Evolutionary conservation across 2,329 filamentous ascomycete genomes (phyloP).

Genomic region (Ophiocordyceps camponoti-leonardi): DNA sequence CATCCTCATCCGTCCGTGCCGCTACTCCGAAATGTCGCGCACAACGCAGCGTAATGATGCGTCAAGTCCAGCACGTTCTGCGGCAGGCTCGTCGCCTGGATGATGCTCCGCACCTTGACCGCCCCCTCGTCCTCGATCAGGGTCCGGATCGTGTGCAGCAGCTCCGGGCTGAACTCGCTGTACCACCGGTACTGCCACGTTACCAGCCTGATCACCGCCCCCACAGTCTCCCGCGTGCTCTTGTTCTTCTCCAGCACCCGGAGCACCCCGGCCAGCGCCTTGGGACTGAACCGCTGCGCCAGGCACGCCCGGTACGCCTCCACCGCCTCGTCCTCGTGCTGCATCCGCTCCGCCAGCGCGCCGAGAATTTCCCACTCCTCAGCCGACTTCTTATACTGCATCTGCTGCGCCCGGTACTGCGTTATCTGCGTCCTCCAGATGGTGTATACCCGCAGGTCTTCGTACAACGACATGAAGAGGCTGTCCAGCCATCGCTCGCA

Average conservation of each 20-base stretch:
- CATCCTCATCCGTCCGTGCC: conserved; percentile 61
- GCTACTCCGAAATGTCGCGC: conserved; percentile 86
- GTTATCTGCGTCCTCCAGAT: conserved; percentile 99
- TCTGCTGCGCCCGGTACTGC: conserved; percentile 80
- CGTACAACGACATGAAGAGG: conserved; percentile 97
- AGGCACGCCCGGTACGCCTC: conserved; percentile 88
- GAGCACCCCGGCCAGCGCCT: conserved; percentile 74
- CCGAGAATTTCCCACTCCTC: conserved; percentile 98
- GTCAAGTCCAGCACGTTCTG: conserved; percentile 88
- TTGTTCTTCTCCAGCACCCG: conserved; percentile 61
- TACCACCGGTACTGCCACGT: conserved; percentile 99
- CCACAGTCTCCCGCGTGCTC: conserved; percentile 66
- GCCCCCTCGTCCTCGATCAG: conserved; percentile 96
- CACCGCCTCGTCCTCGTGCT: conserved; percentile 78
- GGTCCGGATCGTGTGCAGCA: conserved; percentile 74
- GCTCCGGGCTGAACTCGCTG: conserved; percentile 89
- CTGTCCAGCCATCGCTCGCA: conserved; percentile 98
- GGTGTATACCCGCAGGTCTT: conserved; percentile 93
- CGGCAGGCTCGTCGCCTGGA: conserved; percentile 86
- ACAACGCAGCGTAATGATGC: conserved; percentile 88
- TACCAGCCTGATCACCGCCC: conserved; percentile 75
- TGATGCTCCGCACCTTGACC: conserved; percentile 91
- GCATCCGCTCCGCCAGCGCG: conserved; percentile 77
- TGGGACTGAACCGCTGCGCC: conserved; percentile 77
- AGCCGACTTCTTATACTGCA: conserved; percentile 91